Evolutionary conservation across 805 yeast genomes (phyloP), one percentile per base, ranked within the genome.

Genomic region (Hanseniaspora singularis): DNA sequence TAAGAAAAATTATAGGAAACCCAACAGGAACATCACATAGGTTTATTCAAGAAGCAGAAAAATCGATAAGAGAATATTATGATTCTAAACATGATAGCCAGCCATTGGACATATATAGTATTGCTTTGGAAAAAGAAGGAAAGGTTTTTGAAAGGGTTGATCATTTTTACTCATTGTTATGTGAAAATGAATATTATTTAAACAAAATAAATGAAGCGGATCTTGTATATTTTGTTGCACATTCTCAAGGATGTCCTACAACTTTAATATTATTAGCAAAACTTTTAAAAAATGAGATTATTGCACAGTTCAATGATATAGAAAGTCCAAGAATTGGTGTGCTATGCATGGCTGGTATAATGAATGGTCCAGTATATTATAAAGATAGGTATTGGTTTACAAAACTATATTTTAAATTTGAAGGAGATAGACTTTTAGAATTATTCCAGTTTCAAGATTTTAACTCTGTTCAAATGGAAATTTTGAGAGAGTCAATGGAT

Each of bases 241-340:
- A 89, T 63, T 88, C 96, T 0, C 98, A 89, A 62, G 98, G 98
- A 0, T 79, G 89, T 39, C 96, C 95, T 0, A 97, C 92, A 0
- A 75, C 95, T 0, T 77, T 86, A 1, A 78, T 85, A 27, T 61
- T 89, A 24, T 64, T 87, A n/a, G 81, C 95, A 0, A 71, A 72
- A 53, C 68, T 89, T 34, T 72, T 89, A 11, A 81, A 76, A 52
- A 70, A 73, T 31, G 92, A 74, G 0, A 51, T 69, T 7, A 55
- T 69, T 2, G 27, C 44, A 12, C 52, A 48, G 2, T 27, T 40
- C 30, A 41, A 51, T 4, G 51, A 40, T 8, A 19, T 14, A 19
- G 12, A 14, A 3, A 8, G 16, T 44, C 71, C 74, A 51, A 60
- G 73, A 19, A 70, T 88, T 12, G 85, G 92, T 0, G 66, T 89